These are phyloP conservation scores for Pestalotiopsis sp. DNA, from an alignment of 2,329 filamentous ascomycete species.

Conservation along the genomic window DNA sequence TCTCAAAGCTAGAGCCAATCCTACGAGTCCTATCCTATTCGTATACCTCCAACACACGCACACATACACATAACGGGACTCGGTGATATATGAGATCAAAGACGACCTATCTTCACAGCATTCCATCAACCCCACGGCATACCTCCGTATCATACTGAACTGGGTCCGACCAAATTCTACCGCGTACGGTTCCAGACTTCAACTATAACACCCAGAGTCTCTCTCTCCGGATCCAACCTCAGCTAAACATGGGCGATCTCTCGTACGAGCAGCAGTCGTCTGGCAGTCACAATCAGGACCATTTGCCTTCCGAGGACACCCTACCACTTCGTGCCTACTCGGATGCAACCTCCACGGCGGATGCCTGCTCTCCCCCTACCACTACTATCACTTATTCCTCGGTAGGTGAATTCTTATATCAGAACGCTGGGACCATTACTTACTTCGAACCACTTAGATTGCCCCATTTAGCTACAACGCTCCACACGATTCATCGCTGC, in stretches of 20 bases:
- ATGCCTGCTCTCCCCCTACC: conserved; percentile 28
- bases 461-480: conserved; percentile 40
- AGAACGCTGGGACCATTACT: conserved; percentile 11
- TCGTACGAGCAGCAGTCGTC: conserved; percentile 24
- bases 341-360: conserved; percentile 24
- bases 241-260: conserved; percentile 29
- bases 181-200: conserved; percentile 18
- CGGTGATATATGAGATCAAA: conserved; percentile 13
- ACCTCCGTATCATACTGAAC: conserved; percentile 9
- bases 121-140: conserved; percentile 22
- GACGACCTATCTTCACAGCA: conserved; percentile 25
- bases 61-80: neutral
- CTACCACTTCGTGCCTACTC: conserved; percentile 23
- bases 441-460: conserved; percentile 28
- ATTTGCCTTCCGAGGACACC: conserved; percentile 22
- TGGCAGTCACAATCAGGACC: conserved; percentile 23
- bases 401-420: conserved; percentile 23
- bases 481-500: conserved; percentile 44
- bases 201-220: conserved; percentile 14
- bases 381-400: conserved; percentile 28
- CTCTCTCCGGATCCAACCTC: conserved; percentile 12
- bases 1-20: conserved; percentile 15
- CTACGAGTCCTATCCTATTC: conserved; percentile 8
- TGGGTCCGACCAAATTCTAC: conserved; percentile 17
- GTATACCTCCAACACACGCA: conserved; percentile 12